Evolutionary conservation across 2,329 filamentous ascomycete genomes (phyloP), one percentile per base, ranked within the genome.

Genomic region (Claviceps lovelessii): DNA sequence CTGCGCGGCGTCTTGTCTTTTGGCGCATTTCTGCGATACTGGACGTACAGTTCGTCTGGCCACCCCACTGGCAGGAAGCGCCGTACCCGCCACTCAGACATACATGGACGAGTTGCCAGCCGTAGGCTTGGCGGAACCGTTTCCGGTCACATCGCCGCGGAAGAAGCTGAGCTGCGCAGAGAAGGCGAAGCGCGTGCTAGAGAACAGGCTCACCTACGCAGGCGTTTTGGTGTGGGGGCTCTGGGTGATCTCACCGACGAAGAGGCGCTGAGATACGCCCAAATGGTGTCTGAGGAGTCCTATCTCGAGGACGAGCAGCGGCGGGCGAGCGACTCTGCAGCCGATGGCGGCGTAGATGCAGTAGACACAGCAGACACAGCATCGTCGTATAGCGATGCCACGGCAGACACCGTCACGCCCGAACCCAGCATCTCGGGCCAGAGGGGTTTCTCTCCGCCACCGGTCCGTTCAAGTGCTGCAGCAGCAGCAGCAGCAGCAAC

Each of bases 1-100:
- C 78, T 98, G 15, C 84, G 91, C 41, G 93, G 93, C 6, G 82
- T 95, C 57, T 84, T 96, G 1, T 86, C 90, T 0, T 82, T 95
- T 52, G 93, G 93, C 11, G 87, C 86, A 0, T 86, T 91, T 63
- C 72, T 98, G 19, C 86, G 89, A 13, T 97, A 90, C 67, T 98
- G 93, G 93, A 84, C 87, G 4, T 97, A 94, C 66, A 94, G 88
- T 67, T 91, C 90, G 10, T 85, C 85, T 0, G 84, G 86, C 62
- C 83, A 89, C 57, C 81, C 85, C 57, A 80, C 85, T 52, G 83
- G 83, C 55, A 86, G 80, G 58, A 95, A 94, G 69, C 85, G 90
- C n/a, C 84, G 83, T 9, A 72, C 85, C 15, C 84, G 88, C 42
- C 84, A 88, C 56, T 79, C 82, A 1, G 83, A 80, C 56, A 65